phyloP scores from a whole-genome alignment of 2,329 filamentous ascomycete species.

The Fusarium sp. region DNA sequence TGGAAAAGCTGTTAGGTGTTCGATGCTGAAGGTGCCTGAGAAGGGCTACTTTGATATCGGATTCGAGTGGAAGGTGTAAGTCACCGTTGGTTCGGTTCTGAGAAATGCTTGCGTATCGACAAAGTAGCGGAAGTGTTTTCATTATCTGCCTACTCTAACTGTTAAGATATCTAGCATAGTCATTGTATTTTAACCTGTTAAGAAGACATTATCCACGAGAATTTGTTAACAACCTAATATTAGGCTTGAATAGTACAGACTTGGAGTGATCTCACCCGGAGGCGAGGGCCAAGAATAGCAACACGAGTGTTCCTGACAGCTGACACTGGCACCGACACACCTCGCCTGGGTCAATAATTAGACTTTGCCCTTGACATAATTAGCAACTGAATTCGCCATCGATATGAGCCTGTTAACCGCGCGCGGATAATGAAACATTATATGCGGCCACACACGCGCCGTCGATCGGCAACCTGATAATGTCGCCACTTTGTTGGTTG shows the following conservation, averaged over 20 bases:
- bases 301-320: background rate
- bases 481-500: background rate
- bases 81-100: background rate
- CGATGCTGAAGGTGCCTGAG: slow-evolving; percentile 29
- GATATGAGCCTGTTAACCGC: background rate
- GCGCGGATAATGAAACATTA: slow-evolving; percentile 9
- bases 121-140: background rate
- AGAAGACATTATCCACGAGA: background rate
- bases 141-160: background rate
- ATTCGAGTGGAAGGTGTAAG: slow-evolving; percentile 29
- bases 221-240: background rate
- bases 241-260: background rate
- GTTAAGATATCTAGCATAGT: background rate
- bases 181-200: background rate
- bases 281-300: slow-evolving; percentile 11
- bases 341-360: background rate
- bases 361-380: background rate
- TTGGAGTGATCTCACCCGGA: background rate
- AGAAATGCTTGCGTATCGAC: background rate
- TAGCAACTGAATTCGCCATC: background rate
- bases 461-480: background rate
- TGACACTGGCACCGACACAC: background rate
- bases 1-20: slow-evolving; percentile 28
- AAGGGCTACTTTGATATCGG: slow-evolving; percentile 31
- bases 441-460: background rate